Evolutionary conservation across 768 basidiomycete genomes (phyloP), one percentile per base, ranked within the genome.

Genomic region (Pholiota conissans): DNA sequence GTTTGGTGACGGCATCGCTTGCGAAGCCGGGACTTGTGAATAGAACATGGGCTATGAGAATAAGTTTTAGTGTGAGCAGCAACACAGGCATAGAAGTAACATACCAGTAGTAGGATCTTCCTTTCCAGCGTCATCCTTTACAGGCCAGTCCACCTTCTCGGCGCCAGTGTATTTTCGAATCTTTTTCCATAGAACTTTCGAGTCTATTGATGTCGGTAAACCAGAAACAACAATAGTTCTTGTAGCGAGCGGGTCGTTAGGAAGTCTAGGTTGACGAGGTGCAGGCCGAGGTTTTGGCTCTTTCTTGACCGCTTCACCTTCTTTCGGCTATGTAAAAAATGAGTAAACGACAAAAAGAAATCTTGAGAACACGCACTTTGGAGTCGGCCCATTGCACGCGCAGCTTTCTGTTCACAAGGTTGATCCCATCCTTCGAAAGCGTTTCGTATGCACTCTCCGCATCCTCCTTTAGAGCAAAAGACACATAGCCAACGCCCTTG

Each of bases 401-500:
- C 49, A 97, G 70, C 60, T 76, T 84, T 57, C 95, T 79, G 11
- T 86, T 87, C 22, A 85, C 85, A 20, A 92, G 75, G 8, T 70
- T 71, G 37, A 96, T 80, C 0, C 85, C 86, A 40, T 90, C 83
- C 57, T 82, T 78, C 30, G 81, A 75, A 50, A 91, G 80, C 42
- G 84, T 82, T 49, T 85, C 81, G 54, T 87, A 84, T 2, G 89
- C 89, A 32, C 78, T 69, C 65, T 92, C 83, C 6, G 95, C 96
- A 72, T 98, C 97, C 65, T 97, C 92, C 55, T 82, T 84, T 55
- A 93, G 79, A 0, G 94, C 86, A 72, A 96, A 98, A 0, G 93
- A 89, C 60, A 98, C 93, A 68, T 97, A 98, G 59, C 97, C 97
- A 20, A 98, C 95, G 61, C 96, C 96, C 69, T 98, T 97, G 1